Conservation (phyloP, 1,139 yeast species). For the Yamadazyma epiphylla region DNA sequence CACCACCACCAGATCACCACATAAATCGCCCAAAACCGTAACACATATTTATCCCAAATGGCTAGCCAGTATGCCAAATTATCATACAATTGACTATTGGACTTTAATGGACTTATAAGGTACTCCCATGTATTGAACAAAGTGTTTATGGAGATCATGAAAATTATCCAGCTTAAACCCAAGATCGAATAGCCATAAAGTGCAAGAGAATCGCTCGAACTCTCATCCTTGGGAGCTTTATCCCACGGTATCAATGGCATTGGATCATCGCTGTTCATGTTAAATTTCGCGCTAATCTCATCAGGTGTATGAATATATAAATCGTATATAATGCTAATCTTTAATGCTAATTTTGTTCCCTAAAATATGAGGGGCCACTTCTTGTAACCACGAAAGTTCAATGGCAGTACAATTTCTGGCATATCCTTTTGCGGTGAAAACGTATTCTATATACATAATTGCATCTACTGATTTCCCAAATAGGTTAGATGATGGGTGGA, state of each 20-base stretch:
- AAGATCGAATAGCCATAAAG: constrained; percentile 38
- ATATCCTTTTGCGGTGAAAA: constrained; percentile 87
- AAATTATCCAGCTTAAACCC: constrained; percentile 36
- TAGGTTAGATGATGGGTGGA: constrained; percentile 88
- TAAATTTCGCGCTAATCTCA: neutral
- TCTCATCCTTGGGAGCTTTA: constrained; percentile 4
- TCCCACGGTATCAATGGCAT: constrained; percentile 15
- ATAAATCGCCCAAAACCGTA: constrained; percentile 50
- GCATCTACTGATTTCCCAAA: constrained; percentile 84
- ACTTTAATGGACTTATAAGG: constrained; percentile 29
- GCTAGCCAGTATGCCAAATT: constrained; percentile 13
- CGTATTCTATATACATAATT: constrained; percentile 91
- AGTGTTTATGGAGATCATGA: constrained; percentile 39
- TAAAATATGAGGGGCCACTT: constrained; percentile 68
- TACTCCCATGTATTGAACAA: constrained; percentile 43
- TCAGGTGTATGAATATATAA: neutral
- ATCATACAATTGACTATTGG: constrained; percentile 12
- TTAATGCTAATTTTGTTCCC: constrained; percentile 34
- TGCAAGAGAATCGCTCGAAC: constrained; percentile 1
- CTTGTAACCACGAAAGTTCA: constrained; percentile 83
- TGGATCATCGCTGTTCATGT: constrained; percentile 10
- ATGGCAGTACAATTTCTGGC: constrained; percentile 87
- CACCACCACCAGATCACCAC: constrained; percentile 78
- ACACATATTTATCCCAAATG: constrained; percentile 43
- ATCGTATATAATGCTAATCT: neutral